These are phyloP conservation scores for Apodospora peruviana DNA, from an alignment of 495 filamentous ascomycete genomes.

Conservation along the genomic window DNA sequence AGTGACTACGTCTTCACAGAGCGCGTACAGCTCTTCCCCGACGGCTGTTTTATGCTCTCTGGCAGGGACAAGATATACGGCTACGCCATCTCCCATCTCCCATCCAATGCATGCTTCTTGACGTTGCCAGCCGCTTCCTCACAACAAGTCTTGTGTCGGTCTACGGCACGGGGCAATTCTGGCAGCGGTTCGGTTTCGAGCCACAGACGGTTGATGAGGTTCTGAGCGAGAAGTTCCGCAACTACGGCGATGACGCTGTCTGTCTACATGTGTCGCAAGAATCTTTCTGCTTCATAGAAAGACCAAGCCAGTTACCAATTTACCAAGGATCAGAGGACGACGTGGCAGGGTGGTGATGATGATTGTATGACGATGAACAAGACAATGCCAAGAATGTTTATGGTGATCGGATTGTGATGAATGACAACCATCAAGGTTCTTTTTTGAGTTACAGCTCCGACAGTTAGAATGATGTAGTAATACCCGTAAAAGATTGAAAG, in stretches of 20 bases:
- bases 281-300: too few species aligned
- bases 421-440: too few species aligned
- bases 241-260: conserved; percentile 6
- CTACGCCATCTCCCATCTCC: conserved; percentile 6
- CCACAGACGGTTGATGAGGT: neutral
- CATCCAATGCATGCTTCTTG: conserved; percentile 2
- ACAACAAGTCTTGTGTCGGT: conserved; percentile 4
- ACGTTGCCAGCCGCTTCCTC: neutral
- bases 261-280: too few species aligned
- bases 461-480: too few species aligned
- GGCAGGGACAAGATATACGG: neutral
- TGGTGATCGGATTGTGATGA: too few species aligned
- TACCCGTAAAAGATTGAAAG: too few species aligned
- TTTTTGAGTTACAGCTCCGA: too few species aligned
- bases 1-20: conserved; percentile 17
- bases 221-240: conserved; percentile 2
- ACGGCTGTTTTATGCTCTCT: neutral
- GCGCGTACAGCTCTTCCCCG: conserved; percentile 13
- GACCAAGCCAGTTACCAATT: too few species aligned
- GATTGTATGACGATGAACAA: too few species aligned
- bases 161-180: conserved; percentile 5
- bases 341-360: too few species aligned
- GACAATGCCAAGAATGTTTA: too few species aligned
- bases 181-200: conserved; percentile 4
- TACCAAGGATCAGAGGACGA: too few species aligned